Conservation (phyloP, 164 flowering plant species). For the Chloranthus sessilifolius region DNA sequence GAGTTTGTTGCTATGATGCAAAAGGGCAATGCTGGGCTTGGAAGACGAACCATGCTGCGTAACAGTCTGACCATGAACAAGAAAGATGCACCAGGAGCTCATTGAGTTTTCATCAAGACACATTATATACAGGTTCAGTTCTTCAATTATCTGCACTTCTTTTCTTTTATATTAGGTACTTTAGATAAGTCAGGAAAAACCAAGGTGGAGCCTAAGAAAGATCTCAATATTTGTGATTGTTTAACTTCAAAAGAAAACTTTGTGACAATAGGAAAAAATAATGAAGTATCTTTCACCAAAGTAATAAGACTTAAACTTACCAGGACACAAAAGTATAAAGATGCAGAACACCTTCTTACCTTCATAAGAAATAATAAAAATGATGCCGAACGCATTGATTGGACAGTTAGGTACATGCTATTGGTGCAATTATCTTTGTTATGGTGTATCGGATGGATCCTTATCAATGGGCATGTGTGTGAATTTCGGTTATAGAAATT, state of each 20-base stretch:
- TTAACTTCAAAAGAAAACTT: too few relatives aligned
- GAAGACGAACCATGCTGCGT: conserved; percentile 91
- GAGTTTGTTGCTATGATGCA: conserved; percentile 98
- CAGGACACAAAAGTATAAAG: too few relatives aligned
- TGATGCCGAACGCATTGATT: too few relatives aligned
- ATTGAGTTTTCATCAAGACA: conserved; percentile 16
- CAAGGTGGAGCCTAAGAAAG: not conserved
- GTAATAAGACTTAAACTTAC: too few relatives aligned
- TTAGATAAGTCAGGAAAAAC: not conserved
- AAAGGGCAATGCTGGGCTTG: conserved; percentile 84
- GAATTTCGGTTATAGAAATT: not conserved
- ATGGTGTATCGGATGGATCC: too few relatives aligned
- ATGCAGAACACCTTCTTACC: too few relatives aligned
- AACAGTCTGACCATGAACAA: conserved; percentile 82
- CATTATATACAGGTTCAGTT: conserved; percentile 32
- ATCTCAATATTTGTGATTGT: not conserved
- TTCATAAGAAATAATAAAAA: too few relatives aligned
- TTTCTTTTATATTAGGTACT: not conserved
- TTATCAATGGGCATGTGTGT: not conserved
- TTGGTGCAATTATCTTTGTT: too few relatives aligned
- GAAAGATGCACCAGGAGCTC: conserved; percentile 64
- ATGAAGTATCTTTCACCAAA: too few relatives aligned
- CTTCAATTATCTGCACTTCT: not conserved
- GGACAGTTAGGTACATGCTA: too few relatives aligned
- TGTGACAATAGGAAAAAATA: too few relatives aligned